Evolutionary conservation across 148 eudicot species (phyloP).

Genomic region (Rhododendron williamsianum): DNA sequence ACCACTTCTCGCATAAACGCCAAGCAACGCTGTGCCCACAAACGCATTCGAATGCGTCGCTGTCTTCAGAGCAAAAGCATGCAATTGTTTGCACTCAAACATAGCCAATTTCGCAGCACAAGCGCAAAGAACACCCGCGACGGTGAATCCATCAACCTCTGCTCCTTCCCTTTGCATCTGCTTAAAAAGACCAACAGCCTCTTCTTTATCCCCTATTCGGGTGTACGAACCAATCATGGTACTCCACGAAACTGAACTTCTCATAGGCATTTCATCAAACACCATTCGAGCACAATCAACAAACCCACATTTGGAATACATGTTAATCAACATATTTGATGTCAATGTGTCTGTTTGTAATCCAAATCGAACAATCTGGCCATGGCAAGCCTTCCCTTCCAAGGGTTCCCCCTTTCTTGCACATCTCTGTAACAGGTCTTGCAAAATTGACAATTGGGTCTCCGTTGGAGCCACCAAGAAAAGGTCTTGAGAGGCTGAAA

Average conservation of each 20-base stretch:
- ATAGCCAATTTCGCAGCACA: constrained; percentile 62
- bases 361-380: constrained; percentile 39
- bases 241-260: constrained; percentile 70
- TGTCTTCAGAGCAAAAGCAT: constrained; percentile 54
- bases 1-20: constrained; percentile 67
- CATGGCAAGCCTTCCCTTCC: constrained; percentile 64
- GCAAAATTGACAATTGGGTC: constrained; percentile 25
- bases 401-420: constrained; percentile 34
- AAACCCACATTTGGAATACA: constrained; percentile 64
- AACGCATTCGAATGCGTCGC: constrained; percentile 45
- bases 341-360: constrained; percentile 35
- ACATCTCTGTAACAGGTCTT: constrained; percentile 46
- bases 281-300: constrained; percentile 39
- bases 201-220: constrained; percentile 35
- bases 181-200: constrained; percentile 48
- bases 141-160: constrained; percentile 51
- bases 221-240: constrained; percentile 68
- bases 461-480: constrained; percentile 7
- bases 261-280: constrained; percentile 64
- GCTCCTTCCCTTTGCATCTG: constrained; percentile 52
- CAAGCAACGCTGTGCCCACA: constrained; percentile 83
- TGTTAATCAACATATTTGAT: constrained; percentile 58
- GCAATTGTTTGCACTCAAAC: constrained; percentile 68
- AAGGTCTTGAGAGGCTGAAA: constrained; percentile 12
- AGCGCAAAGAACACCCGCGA: constrained; percentile 75